Evolutionary conservation across 148 eudicot species (phyloP), one percentile per base, ranked within the genome.

Genomic region (Silene latifolia): DNA sequence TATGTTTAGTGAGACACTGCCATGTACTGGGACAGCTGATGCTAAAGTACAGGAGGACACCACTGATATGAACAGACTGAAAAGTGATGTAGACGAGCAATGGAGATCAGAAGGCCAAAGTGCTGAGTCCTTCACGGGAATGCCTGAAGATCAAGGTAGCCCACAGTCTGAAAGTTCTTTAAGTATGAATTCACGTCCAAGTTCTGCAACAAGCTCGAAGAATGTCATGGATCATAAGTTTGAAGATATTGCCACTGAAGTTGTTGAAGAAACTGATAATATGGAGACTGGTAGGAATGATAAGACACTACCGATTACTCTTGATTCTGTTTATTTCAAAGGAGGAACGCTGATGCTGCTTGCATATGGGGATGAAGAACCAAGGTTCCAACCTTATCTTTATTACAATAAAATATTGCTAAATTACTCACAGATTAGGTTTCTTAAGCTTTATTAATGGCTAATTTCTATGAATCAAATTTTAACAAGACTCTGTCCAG

Each of bases 341-440:
- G 93, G 90, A 74, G 99, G 99, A 48, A 83, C 88, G 44, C 77
- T 95, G 73, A 86, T 95, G 99, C 88, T 95, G 63, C 96, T 95
- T 78, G 97, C 92, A 63, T 95, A 90, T 71, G 99, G 99, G 71
- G 99, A 95, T 81, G 79, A 76, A 39, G 97, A 95, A 79, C 97
- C 99, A 79, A 89, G 97, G 99, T 95, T 65, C 66, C 54, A 56
- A 19, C 20, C 47, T 64, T 48, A 70, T 51, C 21, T 80, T 62
- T 56, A 24, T 18, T 48, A 4, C 15, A 11, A 69, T 63, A 13
- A 56, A 23, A 19, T 18, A 66, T 18, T 4, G 47, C 35, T 72
- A 1, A 35, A 7, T 67, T 72, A 68, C 54, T 66, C 35, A 63
- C 63, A 15, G 20, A 69, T 47, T 14, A 23, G 21, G 21, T 58